Conservation (phyloP, 306 rosid species). For the Hippophae rhamnoides region DNA sequence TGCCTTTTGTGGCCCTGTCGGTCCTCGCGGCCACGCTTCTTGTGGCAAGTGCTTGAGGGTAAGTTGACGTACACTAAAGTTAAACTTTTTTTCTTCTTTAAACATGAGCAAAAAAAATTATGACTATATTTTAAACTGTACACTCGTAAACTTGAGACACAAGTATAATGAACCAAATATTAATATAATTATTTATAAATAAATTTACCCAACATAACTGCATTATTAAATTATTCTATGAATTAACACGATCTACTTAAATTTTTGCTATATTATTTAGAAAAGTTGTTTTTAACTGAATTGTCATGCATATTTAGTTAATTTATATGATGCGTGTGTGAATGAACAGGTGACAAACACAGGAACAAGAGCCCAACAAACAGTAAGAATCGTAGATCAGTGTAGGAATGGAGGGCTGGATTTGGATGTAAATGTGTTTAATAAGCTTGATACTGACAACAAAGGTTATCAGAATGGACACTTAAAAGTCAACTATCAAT, state of each 20-base stretch:
- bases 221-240: too few species aligned
- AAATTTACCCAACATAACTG: too few species aligned
- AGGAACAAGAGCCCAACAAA: constrained; percentile 31
- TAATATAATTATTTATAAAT: too few species aligned
- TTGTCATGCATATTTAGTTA: too few species aligned
- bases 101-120: too few species aligned
- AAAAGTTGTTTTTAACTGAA: too few species aligned
- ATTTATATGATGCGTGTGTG: too few species aligned
- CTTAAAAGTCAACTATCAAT: constrained; percentile 38
- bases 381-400: constrained; percentile 54
- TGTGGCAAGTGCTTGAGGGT: constrained; percentile 67
- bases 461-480: constrained; percentile 39
- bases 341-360: constrained; percentile 21
- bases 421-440: constrained; percentile 46
- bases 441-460: constrained; percentile 34
- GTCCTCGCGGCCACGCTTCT: constrained; percentile 40
- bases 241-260: too few species aligned
- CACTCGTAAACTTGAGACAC: too few species aligned
- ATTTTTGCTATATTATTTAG: not conserved
- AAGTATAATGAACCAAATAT: too few species aligned
- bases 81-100: too few species aligned
- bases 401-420: constrained; percentile 65
- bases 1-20: constrained; percentile 60
- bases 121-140: too few species aligned
- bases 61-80: not conserved